Percentiles rank a stretch among this genome's conserved stretches.
phyloP scores from a whole-genome alignment of 2,329 filamentous ascomycete genomes.

The Cordyceps farinosa region DNA sequence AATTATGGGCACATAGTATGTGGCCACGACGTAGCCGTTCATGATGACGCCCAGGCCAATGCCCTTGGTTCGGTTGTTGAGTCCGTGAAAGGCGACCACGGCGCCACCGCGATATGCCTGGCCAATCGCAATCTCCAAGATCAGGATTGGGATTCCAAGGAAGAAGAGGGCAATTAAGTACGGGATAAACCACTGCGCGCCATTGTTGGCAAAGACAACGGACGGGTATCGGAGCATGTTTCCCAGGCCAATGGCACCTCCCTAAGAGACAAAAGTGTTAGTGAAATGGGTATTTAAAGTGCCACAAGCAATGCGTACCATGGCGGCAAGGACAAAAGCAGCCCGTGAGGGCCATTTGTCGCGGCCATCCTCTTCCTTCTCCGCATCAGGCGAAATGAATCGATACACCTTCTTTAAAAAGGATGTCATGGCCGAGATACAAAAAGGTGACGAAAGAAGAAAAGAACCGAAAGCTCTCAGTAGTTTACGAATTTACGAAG shows the following conservation, averaged over 20 bases:
- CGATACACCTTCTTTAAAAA: slow-evolving; percentile 9
- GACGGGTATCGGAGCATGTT: slow-evolving; percentile 55
- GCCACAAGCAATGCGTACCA: background rate
- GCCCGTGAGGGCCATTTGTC: slow-evolving; percentile 19
- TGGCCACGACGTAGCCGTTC: slow-evolving; percentile 47
- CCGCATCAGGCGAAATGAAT: slow-evolving; percentile 17
- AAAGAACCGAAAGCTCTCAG: background rate
- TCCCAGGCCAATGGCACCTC: slow-evolving; percentile 51
- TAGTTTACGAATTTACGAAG: background rate
- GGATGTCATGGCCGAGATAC: background rate
- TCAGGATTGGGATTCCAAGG: slow-evolving; percentile 50
- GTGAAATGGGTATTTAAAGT: background rate
- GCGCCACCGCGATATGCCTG: slow-evolving; percentile 53
- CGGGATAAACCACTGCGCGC: slow-evolving; percentile 54
- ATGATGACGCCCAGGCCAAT: slow-evolving; percentile 48
- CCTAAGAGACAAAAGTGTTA: slow-evolving; percentile 25
- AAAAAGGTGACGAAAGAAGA: background rate
- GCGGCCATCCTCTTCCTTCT: slow-evolving; percentile 19
- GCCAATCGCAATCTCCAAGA: slow-evolving; percentile 62
- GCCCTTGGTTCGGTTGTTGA: slow-evolving; percentile 47
- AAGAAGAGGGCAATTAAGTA: slow-evolving; percentile 49
- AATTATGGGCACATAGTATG: slow-evolving; percentile 53
- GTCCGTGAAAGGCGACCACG: slow-evolving; percentile 47
- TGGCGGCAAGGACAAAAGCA: slow-evolving; percentile 16
- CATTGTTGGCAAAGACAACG: slow-evolving; percentile 54